These are phyloP conservation scores for Candida odintsovae DNA, from an alignment of 805 yeast species.

Conservation along the genomic window DNA sequence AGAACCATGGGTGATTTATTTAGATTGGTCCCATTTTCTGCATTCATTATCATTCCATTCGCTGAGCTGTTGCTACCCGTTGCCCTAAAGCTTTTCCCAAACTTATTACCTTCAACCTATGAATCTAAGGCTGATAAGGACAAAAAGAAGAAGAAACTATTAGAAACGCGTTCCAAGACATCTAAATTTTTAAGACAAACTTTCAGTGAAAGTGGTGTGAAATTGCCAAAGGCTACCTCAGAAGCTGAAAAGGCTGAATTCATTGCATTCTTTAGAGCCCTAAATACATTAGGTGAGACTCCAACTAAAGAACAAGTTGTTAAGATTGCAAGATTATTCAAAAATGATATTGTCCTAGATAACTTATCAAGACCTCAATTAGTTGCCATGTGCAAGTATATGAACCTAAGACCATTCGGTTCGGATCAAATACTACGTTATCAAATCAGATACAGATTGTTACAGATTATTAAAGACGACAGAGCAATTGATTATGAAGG, in stretches of 20 bases:
- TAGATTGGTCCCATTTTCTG: slow-evolving; percentile 86
- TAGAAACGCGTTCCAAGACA: slow-evolving; percentile 60
- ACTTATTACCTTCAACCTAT: slow-evolving; percentile 88
- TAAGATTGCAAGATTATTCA: slow-evolving; percentile 83
- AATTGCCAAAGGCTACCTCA: slow-evolving; percentile 56
- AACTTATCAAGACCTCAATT: slow-evolving; percentile 87
- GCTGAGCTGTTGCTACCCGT: slow-evolving; percentile 89
- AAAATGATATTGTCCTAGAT: slow-evolving; percentile 89
- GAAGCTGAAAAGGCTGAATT: slow-evolving; percentile 74
- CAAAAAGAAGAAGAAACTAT: slow-evolving; percentile 47
- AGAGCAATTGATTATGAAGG: slow-evolving; percentile 91
- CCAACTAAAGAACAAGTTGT: slow-evolving; percentile 68
- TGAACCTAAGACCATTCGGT: slow-evolving; percentile 89
- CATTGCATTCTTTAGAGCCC: slow-evolving; percentile 69
- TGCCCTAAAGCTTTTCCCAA: slow-evolving; percentile 91
- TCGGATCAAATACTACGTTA: slow-evolving; percentile 89
- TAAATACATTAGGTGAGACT: slow-evolving; percentile 54
- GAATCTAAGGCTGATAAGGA: slow-evolving; percentile 58
- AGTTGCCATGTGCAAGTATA: slow-evolving; percentile 88
- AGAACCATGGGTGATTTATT: slow-evolving; percentile 83
- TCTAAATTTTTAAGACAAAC: slow-evolving; percentile 60
- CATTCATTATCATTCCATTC: slow-evolving; percentile 87
- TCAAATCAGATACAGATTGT: slow-evolving; percentile 85
- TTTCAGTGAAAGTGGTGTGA: slow-evolving; percentile 62
- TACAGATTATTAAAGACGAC: slow-evolving; percentile 90